Conservation (phyloP, 1,139 yeast genomes). For the Diutina rugosa region DNA sequence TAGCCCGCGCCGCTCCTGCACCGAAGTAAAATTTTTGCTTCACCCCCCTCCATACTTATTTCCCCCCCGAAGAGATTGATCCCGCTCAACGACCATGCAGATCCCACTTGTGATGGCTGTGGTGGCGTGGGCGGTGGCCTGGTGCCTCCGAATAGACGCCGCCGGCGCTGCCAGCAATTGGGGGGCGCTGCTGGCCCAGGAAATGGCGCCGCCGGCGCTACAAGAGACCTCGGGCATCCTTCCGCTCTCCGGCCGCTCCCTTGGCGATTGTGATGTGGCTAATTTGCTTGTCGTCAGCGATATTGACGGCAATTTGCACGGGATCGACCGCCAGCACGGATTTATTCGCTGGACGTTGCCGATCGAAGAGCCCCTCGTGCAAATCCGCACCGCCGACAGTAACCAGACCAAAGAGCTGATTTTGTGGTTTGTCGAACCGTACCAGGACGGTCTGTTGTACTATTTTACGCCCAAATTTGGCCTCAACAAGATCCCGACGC, state of each 20-base stretch:
- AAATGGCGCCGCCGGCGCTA: neutral
- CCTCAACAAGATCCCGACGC: slow-evolving; percentile 67
- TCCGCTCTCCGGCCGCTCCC: neutral
- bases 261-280: neutral
- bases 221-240: neutral
- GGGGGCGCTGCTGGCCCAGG: neutral
- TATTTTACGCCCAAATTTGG: slow-evolving; percentile 75
- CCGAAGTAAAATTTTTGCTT: neutral
- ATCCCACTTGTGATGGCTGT: neutral
- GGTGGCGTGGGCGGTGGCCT: neutral
- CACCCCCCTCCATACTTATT: neutral
- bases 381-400: slow-evolving; percentile 17
- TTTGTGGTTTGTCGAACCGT: slow-evolving; percentile 85
- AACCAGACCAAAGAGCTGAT: slow-evolving; percentile 16
- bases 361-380: slow-evolving; percentile 37
- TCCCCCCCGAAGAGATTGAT: neutral
- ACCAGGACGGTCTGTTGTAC: slow-evolving; percentile 74
- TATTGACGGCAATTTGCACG: slow-evolving; percentile 82
- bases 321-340: slow-evolving; percentile 68
- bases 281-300: slow-evolving; percentile 60
- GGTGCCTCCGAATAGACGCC: neutral
- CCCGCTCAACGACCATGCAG: neutral
- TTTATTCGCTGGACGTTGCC: slow-evolving; percentile 66
- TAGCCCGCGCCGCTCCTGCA: neutral
- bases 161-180: neutral